Percentiles rank a stretch among this genome's conserved stretches.
phyloP scores from a whole-genome alignment of 805 yeast genomes.

The Soucietia sequanensis region DNA sequence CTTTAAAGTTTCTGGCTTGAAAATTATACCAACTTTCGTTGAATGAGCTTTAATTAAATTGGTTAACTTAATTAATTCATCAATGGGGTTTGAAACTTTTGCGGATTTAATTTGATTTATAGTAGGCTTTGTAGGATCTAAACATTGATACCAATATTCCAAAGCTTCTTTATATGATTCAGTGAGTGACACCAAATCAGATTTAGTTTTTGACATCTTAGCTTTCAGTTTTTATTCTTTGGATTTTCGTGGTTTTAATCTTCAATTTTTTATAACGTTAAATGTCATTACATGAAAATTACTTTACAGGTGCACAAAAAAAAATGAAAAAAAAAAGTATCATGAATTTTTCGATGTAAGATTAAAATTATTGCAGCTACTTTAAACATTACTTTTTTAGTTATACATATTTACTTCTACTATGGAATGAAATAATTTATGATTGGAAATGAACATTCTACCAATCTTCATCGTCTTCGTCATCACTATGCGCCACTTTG shows the following conservation, averaged over 20 bases:
- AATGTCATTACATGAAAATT: too few relatives aligned
- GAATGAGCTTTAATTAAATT: conserved; percentile 68
- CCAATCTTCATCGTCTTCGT: conserved; percentile 74
- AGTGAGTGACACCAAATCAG: conserved; percentile 22
- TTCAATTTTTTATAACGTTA: too few relatives aligned
- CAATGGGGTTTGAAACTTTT: conserved; percentile 43
- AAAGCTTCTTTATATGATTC: conserved; percentile 30
- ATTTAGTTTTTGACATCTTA: conserved; percentile 17
- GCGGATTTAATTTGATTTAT: conserved; percentile 24
- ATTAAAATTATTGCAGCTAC: too few relatives aligned
- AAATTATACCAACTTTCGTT: conserved; percentile 72
- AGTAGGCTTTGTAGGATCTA: conserved; percentile 15
- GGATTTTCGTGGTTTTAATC: too few relatives aligned
- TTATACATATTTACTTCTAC: too few relatives aligned
- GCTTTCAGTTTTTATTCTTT: too few relatives aligned
- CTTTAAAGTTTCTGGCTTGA: conserved; percentile 53
- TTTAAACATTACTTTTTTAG: too few relatives aligned
- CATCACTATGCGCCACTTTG: conserved; percentile 79
- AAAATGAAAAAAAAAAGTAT: too few relatives aligned
- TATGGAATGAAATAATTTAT: too few relatives aligned
- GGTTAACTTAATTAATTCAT: conserved; percentile 59
- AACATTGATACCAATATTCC: conserved; percentile 22
- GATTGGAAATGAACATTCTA: too few relatives aligned
- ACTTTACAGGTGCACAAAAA: too few relatives aligned
- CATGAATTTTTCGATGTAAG: too few relatives aligned